These are phyloP conservation scores for Hypericum androsaemum DNA, from an alignment of 345 rosid species.

Conservation along the genomic window DNA sequence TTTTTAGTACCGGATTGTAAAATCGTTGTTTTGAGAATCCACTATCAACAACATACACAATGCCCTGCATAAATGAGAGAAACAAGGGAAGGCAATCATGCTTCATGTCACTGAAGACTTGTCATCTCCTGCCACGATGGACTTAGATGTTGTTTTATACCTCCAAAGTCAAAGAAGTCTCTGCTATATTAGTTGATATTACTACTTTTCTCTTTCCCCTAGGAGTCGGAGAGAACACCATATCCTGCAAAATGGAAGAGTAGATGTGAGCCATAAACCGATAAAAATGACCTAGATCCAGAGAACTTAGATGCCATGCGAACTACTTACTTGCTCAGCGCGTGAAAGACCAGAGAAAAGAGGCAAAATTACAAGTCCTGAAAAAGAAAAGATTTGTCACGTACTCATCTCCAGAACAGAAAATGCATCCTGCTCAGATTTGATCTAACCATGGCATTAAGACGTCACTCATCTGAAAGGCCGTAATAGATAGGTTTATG, in stretches of 20 bases:
- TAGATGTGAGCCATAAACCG: background rate
- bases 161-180: constrained; percentile 94
- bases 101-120: background rate
- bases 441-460: background rate
- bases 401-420: background rate
- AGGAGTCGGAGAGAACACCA: constrained; percentile 79
- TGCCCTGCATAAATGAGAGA: constrained; percentile 44
- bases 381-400: constrained; percentile 10
- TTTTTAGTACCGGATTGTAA: constrained; percentile 73
- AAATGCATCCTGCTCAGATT: background rate
- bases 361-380: constrained; percentile 75
- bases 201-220: constrained; percentile 91
- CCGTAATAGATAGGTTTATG: background rate
- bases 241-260: constrained; percentile 39
- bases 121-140: constrained; percentile 1
- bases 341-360: constrained; percentile 88
- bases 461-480: too few species aligned
- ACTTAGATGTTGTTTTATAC: constrained; percentile 22
- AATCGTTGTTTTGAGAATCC: constrained; percentile 94
- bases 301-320: background rate
- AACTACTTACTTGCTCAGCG: constrained; percentile 53
- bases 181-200: constrained; percentile 87
- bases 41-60: constrained; percentile 89
- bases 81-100: constrained; percentile 13
- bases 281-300: constrained; percentile 5